These are phyloP conservation scores for Plasmodiophora brassicae DNA, from an alignment of 208 protist species.

Conservation along the genomic window DNA sequence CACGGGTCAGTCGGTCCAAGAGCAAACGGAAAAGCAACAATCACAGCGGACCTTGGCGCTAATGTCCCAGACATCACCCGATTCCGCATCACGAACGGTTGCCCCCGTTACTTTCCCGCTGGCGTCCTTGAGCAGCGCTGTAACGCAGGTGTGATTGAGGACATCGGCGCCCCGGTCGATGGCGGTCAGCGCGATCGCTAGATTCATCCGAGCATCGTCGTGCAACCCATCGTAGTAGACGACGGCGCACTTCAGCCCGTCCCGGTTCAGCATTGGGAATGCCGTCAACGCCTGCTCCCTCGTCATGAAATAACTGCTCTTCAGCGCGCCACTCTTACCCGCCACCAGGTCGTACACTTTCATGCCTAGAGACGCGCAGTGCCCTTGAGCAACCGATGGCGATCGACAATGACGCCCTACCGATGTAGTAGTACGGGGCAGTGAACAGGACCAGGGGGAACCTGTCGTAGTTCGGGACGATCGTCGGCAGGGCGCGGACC, in stretches of 20 bases:
- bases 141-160: constrained; percentile 77
- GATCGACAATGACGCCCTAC: constrained; percentile 74
- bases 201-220: constrained; percentile 89
- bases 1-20: background rate
- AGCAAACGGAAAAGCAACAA: background rate
- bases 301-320: constrained; percentile 72
- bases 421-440: constrained; percentile 68
- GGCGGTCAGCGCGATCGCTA: constrained; percentile 82
- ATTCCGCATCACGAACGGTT: constrained; percentile 69
- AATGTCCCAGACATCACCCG: constrained; percentile 65
- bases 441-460: background rate
- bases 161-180: constrained; percentile 75
- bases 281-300: constrained; percentile 68
- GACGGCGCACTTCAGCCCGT: constrained; percentile 30
- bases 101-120: constrained; percentile 63
- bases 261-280: constrained; percentile 61
- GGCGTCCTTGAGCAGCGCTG: constrained; percentile 9
- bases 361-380: constrained; percentile 30
- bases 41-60: constrained; percentile 63
- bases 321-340: constrained; percentile 61
- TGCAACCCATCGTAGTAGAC: constrained; percentile 78
- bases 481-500: background rate
- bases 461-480: background rate
- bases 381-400: background rate
- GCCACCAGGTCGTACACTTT: constrained; percentile 38